phyloP scores from a whole-genome alignment of 2,329 filamentous ascomycete species.

The Escovopsis sp. region DNA sequence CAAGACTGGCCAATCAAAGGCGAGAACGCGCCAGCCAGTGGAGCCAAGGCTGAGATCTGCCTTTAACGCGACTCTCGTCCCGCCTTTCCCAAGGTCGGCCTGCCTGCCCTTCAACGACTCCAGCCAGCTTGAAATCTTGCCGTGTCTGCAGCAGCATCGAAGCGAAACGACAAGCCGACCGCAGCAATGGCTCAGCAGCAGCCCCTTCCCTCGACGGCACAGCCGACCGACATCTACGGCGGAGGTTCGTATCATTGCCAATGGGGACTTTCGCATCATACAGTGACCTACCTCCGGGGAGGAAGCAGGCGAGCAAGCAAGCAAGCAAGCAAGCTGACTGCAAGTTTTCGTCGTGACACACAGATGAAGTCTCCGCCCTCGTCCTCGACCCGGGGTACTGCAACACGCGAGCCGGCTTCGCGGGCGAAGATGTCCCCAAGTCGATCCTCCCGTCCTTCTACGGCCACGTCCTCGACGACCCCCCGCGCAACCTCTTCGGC shows the following conservation, averaged over 20 bases:
- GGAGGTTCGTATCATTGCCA: conserved; percentile 31
- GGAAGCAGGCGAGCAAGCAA: conserved; percentile 3
- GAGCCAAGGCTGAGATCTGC: conserved; percentile 17
- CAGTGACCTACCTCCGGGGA: conserved; percentile 8
- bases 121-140: conserved; percentile 15
- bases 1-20: too few relatives aligned
- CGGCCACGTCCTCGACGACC: conserved; percentile 38
- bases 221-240: conserved; percentile 48
- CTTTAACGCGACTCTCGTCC: conserved; percentile 13
- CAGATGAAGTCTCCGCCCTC: conserved; percentile 94
- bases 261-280: not conserved
- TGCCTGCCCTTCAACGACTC: conserved; percentile 3
- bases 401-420: conserved; percentile 84
- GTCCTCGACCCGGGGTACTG: conserved; percentile 92
- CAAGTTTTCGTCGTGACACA: conserved; percentile 1
- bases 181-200: conserved; percentile 40
- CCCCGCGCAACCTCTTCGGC: conserved; percentile 56
- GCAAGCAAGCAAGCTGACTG: conserved; percentile 8
- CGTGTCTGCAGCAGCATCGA: conserved; percentile 3
- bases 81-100: not conserved
- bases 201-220: conserved; percentile 38
- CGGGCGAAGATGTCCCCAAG: conserved; percentile 94
- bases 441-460: conserved; percentile 86
- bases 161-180: conserved; percentile 2
- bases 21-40: not conserved